Conservation (phyloP, 441 rosid genomes). For the Aleurites moluccanus region DNA sequence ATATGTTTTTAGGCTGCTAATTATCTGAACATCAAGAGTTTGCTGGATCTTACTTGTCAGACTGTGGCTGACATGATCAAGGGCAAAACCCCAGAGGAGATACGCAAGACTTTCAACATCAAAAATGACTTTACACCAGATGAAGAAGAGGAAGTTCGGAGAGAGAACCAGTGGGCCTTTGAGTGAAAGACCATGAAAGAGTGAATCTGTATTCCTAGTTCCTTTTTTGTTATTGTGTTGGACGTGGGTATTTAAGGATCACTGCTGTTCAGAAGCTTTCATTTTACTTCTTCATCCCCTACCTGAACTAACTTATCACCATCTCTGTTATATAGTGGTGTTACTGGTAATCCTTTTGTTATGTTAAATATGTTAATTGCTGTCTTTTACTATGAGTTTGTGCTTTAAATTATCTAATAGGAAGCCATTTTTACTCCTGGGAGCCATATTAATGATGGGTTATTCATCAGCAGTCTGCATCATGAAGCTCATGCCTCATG, state of each 20-base stretch:
- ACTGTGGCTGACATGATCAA: conserved; percentile 49
- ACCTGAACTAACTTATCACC: background rate
- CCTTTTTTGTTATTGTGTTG: background rate
- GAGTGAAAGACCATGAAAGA: conserved; percentile 25
- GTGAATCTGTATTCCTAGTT: background rate
- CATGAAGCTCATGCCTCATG: no score
- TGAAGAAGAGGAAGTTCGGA: conserved; percentile 29
- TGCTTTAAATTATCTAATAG: background rate
- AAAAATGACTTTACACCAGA: background rate
- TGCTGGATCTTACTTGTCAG: conserved; percentile 51
- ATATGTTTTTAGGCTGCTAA: conserved; percentile 40
- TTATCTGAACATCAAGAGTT: conserved; percentile 39
- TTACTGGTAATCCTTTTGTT: background rate
- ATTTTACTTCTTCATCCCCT: conserved; percentile 5
- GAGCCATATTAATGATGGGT: background rate
- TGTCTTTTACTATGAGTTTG: background rate
- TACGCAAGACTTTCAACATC: conserved; percentile 33
- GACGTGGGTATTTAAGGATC: conserved; percentile 3
- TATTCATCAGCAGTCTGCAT: no score
- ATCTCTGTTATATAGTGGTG: background rate
- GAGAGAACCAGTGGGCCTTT: conserved; percentile 55
- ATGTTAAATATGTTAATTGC: conserved; percentile 17
- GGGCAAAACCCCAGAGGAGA: conserved; percentile 47
- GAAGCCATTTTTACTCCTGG: background rate
- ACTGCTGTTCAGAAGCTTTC: conserved; percentile 2